Conservation (phyloP, 2,329 filamentous ascomycete genomes). For the Fusarium tanahbumbuense region DNA sequence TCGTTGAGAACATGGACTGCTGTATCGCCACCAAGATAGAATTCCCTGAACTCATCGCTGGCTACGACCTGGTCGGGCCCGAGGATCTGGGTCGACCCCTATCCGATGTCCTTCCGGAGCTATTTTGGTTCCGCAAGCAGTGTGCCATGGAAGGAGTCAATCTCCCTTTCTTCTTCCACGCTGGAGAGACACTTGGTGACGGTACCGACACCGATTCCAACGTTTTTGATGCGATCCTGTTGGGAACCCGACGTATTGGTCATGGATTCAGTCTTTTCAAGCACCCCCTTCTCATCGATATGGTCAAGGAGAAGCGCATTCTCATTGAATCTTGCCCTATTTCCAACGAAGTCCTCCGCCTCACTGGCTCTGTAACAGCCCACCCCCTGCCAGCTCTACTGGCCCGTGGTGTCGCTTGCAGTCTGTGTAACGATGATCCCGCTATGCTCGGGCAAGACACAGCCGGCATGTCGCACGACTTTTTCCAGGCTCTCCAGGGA, state of each 20-base stretch:
- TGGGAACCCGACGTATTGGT: constrained; percentile 89
- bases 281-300: constrained; percentile 87
- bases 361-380: constrained; percentile 79
- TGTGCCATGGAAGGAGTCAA: constrained; percentile 82
- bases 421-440: constrained; percentile 91
- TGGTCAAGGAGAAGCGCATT: constrained; percentile 89
- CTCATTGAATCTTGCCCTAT: constrained; percentile 92
- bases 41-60: constrained; percentile 83
- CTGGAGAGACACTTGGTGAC: constrained; percentile 83
- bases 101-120: constrained; percentile 79
- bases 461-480: constrained; percentile 89
- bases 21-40: constrained; percentile 85
- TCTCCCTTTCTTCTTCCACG: constrained; percentile 96
- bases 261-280: constrained; percentile 91
- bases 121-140: constrained; percentile 94
- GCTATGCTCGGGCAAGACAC: constrained; percentile 86
- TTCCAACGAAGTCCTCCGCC: constrained; percentile 85
- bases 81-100: constrained; percentile 84
- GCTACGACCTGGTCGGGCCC: constrained; percentile 90
- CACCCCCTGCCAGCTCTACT: constrained; percentile 88
- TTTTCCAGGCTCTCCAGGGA: constrained; percentile 92
- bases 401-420: constrained; percentile 84
- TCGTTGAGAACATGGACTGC: constrained; percentile 85
- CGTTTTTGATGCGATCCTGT: constrained; percentile 87
- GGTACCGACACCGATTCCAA: constrained; percentile 82